These are phyloP conservation scores for Ottelia alismoides DNA, from an alignment of 106 monocot species.

Conservation along the genomic window DNA sequence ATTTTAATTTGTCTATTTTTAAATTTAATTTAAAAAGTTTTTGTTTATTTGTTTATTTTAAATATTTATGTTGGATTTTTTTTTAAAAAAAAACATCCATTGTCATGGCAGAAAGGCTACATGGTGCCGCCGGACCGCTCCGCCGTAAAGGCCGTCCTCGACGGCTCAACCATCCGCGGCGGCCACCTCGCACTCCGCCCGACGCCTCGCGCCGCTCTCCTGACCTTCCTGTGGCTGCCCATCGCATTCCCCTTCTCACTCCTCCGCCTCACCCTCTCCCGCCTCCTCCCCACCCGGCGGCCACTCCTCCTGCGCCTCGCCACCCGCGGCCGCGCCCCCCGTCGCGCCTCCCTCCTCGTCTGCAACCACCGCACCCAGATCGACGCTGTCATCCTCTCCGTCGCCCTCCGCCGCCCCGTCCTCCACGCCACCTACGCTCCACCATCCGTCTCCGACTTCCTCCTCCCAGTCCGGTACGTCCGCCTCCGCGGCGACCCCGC, in stretches of 20 bases:
- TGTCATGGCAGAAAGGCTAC: constrained; percentile 58
- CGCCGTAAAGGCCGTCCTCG: constrained; percentile 23
- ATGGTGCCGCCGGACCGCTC: constrained; percentile 47
- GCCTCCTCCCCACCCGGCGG: constrained; percentile 24
- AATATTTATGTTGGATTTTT: not conserved
- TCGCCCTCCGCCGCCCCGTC: constrained; percentile 52
- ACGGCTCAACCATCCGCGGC: constrained; percentile 38
- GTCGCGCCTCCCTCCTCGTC: constrained; percentile 50
- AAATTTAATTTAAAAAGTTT: too few species aligned
- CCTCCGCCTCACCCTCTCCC: constrained; percentile 66
- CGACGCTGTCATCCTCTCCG: constrained; percentile 46
- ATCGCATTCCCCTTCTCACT: constrained; percentile 56
- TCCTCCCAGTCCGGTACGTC: too few species aligned
- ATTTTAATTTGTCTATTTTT: not conserved
- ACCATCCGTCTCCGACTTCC: too few species aligned
- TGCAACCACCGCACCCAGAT: constrained; percentile 81
- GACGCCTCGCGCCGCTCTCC: constrained; percentile 28
- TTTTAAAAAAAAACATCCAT: not conserved
- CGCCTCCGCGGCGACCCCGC: too few species aligned
- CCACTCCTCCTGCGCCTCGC: constrained; percentile 46
- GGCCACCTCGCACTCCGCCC: constrained; percentile 65
- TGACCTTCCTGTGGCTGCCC: constrained; percentile 59
- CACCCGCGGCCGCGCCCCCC: constrained; percentile 43
- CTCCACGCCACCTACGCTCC: too few species aligned
- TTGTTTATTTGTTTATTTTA: not conserved